These are phyloP conservation scores for Botrytis hyacinthi DNA, from an alignment of 2,329 filamentous ascomycete genomes.

Conservation along the genomic window DNA sequence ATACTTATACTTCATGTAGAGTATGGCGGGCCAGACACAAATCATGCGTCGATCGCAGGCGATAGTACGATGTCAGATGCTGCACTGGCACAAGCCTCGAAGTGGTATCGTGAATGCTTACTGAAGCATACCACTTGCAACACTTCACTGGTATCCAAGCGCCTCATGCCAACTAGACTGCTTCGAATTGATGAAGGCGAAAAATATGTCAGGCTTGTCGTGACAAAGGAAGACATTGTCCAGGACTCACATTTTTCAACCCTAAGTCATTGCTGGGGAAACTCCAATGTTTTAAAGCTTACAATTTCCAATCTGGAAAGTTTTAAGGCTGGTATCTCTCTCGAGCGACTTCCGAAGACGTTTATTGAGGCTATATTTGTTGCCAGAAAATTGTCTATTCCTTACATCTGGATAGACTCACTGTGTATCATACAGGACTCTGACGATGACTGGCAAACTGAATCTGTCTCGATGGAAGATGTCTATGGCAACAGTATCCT, in stretches of 20 bases:
- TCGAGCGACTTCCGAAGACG: background rate
- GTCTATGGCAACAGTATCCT: conserved; percentile 10
- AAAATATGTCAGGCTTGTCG: background rate
- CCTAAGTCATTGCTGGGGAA: conserved; percentile 1
- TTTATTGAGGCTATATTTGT: conserved; percentile 2
- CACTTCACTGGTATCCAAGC: background rate
- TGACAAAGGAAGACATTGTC: background rate
- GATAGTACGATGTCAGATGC: background rate
- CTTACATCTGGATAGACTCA: conserved; percentile 10
- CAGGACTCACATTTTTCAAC: background rate
- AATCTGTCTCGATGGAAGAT: conserved; percentile 5
- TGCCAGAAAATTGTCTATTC: background rate
- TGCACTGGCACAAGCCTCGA: background rate
- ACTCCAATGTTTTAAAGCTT: background rate
- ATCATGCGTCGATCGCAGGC: background rate
- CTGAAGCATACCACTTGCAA: background rate
- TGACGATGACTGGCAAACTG: conserved; percentile 4
- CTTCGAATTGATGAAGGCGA: conserved; percentile 3
- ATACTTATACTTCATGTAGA: background rate
- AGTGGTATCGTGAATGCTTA: conserved; percentile 4
- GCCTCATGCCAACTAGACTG: background rate
- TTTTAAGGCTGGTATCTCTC: background rate
- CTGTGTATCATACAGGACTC: conserved; percentile 19
- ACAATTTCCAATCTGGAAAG: background rate
- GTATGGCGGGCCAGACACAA: background rate